Evolutionary conservation across 2,329 filamentous ascomycete genomes (phyloP).

Genomic region (Endothia cerciana): DNA sequence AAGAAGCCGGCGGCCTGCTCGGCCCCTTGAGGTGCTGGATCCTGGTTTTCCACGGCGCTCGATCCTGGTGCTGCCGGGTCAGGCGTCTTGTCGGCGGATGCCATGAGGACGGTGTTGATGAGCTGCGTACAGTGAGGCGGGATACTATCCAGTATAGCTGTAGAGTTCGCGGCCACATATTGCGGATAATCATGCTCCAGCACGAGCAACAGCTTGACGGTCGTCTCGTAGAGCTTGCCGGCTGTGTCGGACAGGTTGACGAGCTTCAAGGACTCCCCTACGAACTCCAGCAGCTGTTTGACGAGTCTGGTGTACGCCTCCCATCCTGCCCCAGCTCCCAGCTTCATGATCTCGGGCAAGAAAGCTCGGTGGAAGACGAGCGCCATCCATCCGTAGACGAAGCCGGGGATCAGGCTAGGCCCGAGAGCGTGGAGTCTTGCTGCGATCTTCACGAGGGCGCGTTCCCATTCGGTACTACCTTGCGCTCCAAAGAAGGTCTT

Average conservation of each 20-base stretch:
- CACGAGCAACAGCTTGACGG: slow-evolving; percentile 80
- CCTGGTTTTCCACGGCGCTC: slow-evolving; percentile 71
- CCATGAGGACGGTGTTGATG: slow-evolving; percentile 84
- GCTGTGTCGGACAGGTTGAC: slow-evolving; percentile 69
- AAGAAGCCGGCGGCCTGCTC: slow-evolving; percentile 64
- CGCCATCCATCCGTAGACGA: slow-evolving; percentile 82
- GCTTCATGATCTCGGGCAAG: slow-evolving; percentile 74
- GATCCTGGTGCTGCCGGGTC: slow-evolving; percentile 74
- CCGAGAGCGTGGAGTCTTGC: slow-evolving; percentile 73
- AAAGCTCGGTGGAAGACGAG: slow-evolving; percentile 86
- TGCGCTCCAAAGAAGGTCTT: slow-evolving; percentile 61
- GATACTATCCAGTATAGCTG: slow-evolving; percentile 78
- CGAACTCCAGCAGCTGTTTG: slow-evolving; percentile 71
- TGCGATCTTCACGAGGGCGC: slow-evolving; percentile 74
- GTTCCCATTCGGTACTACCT: slow-evolving; percentile 63
- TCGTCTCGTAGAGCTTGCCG: slow-evolving; percentile 83
- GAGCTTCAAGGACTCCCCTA: slow-evolving; percentile 79
- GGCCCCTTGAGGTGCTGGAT: slow-evolving; percentile 71
- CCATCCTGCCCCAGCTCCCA: slow-evolving; percentile 75
- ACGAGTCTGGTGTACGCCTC: slow-evolving; percentile 73
- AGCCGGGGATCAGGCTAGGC: slow-evolving; percentile 77
- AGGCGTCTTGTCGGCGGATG: slow-evolving; percentile 72
- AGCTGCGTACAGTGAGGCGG: slow-evolving; percentile 85
- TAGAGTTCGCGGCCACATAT: slow-evolving; percentile 86
- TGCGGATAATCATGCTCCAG: slow-evolving; percentile 95